Evolutionary conservation across 1,284 basidiomycete species (phyloP).

Genomic region (Paramarasmius palmivorus): DNA sequence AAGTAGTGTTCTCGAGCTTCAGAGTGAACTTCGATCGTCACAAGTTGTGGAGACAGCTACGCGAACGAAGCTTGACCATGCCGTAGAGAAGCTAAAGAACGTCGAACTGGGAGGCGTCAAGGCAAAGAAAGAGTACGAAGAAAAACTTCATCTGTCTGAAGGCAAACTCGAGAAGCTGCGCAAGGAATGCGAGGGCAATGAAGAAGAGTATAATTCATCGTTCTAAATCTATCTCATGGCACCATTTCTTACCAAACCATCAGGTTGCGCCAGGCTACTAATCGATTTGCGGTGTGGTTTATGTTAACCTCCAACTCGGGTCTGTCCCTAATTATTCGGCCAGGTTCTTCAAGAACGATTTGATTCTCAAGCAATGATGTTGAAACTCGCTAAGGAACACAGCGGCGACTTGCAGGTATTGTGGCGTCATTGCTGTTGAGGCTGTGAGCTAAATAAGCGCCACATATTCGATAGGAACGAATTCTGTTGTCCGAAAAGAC

Average conservation of each 20-base stretch:
- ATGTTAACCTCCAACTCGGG: not conserved
- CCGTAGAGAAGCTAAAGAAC: slow-evolving; percentile 6
- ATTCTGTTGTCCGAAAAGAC: slow-evolving; percentile 23
- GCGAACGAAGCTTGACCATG: slow-evolving; percentile 1
- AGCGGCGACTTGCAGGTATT: slow-evolving; percentile 54
- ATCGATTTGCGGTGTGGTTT: slow-evolving; percentile 5
- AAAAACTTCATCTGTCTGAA: not conserved
- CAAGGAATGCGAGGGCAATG: slow-evolving; percentile 1
- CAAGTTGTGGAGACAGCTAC: slow-evolving; percentile 4
- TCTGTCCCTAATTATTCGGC: not conserved
- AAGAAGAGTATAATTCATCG: slow-evolving; percentile 11
- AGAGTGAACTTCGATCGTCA: slow-evolving; percentile 1
- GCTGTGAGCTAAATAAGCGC: slow-evolving; percentile 6
- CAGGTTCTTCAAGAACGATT: slow-evolving; percentile 61
- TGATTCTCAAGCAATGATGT: slow-evolving; percentile 53
- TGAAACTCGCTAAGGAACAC: slow-evolving; percentile 53
- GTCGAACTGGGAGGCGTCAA: slow-evolving; percentile 8
- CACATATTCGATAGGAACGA: slow-evolving; percentile 26
- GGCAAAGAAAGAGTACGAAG: not conserved
- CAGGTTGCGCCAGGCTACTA: slow-evolving; percentile 7
- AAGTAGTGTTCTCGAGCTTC: slow-evolving; percentile 7
- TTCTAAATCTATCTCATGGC: not conserved
- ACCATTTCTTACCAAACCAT: not conserved
- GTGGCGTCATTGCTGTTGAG: slow-evolving; percentile 8
- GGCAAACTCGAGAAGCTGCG: not conserved